A percentile compares a stretch with the other conserved stretches of the same genome.
Conservation (phyloP, 2,329 filamentous ascomycete genomes). For the Verticillium nonalfalfae region DNA sequence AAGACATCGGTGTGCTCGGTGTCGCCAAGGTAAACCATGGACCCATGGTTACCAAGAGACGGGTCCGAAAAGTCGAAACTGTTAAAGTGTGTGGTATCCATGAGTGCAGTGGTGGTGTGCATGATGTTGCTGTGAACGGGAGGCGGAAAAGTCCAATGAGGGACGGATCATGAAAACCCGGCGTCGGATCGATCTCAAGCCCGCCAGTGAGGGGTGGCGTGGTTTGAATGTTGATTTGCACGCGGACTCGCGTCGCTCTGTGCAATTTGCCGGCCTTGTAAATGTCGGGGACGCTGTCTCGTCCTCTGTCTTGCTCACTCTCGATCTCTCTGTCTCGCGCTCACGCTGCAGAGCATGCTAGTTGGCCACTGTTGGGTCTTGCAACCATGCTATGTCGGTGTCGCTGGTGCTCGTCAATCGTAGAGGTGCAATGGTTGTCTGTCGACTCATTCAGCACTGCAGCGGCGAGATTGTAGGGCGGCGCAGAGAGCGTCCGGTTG, state of each 20-base stretch:
- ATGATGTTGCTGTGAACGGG: background rate
- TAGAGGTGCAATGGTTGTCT: background rate
- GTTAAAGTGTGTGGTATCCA: constrained; percentile 42
- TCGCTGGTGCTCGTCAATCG: background rate
- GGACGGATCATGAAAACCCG: background rate
- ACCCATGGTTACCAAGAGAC: constrained; percentile 31
- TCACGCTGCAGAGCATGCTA: background rate
- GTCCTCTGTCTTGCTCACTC: too few species aligned
- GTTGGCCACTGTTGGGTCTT: background rate
- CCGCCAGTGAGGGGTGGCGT: background rate
- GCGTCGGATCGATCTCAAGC: background rate
- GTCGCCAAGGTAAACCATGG: constrained; percentile 30
- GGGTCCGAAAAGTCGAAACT: constrained; percentile 48
- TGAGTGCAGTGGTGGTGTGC: constrained; percentile 11
- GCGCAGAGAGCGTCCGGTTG: background rate
- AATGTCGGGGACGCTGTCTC: background rate
- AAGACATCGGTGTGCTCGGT: constrained; percentile 26
- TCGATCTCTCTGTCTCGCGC: too few species aligned
- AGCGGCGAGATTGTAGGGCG: background rate
- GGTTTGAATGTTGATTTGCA: background rate
- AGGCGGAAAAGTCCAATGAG: too few species aligned
- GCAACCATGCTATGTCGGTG: background rate
- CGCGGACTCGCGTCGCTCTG: background rate
- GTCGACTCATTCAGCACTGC: background rate
- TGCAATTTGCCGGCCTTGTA: background rate